Evolutionary conservation across 306 rosid genomes (phyloP), one percentile per base, ranked within the genome.

Genomic region (Cucurbita maxima): DNA sequence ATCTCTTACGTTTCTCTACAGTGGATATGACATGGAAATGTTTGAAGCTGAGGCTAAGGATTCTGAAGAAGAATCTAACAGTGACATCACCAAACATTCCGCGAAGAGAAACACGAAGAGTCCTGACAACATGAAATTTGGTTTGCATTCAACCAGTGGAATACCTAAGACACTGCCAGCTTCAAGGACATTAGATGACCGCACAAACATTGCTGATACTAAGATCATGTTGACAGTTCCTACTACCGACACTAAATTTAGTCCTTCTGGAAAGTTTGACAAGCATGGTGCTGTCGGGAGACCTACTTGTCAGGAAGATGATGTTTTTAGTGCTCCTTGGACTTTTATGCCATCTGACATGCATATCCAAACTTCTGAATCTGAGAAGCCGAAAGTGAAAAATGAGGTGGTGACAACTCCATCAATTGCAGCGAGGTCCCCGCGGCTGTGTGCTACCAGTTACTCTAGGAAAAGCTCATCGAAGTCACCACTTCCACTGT

Each of bases 41-140:
- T 58, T 79, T 86, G 91, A 34, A 75, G 90, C 81, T 67, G 95
- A 89, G 80, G 99, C 99, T 43, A 91, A 88, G 89, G 97, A 94
- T 86, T 94, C 97, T 73, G 97, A 94, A 63, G 98, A 87, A 18
- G 97, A 88, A 82, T 82, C 80, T 63, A 89, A 81, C 69, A 83
- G 79, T 80, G 60, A 81, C 47, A 54, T 60, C 77, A 55, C 75
- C 70, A 87, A 60, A 80, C 76, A 83, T 74, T 81, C 74, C 58
- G 83, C 67, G 37, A 86, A 76, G 71, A 77, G 74, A 73, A 79
- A 51, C 67, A 61, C 53, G 57, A 84, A 72, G 76, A 85, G 87
- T 78, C 88, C 95, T 59, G 58, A 34, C 36, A 74, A 76, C 73
- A 60, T 82, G 16, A 84, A 86, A 81, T 12, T 71, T 68, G 79